Evolutionary conservation across 768 basidiomycete genomes (phyloP).

Genomic region (Gymnopilus junonius): DNA sequence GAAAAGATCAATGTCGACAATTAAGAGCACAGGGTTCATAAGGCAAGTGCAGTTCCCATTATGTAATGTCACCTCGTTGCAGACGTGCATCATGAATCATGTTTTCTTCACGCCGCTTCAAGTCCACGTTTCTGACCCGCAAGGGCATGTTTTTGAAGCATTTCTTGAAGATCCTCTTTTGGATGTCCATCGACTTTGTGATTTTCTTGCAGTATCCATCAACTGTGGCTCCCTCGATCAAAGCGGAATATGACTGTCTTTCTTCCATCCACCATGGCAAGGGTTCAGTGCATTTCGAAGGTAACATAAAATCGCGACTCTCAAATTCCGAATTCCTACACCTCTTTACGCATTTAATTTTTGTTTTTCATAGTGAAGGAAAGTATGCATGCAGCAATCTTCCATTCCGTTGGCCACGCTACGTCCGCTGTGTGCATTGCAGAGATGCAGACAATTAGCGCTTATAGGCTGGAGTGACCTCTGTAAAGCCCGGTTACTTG

Average conservation of each 20-base stretch:
- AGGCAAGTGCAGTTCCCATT: slow-evolving; percentile 14
- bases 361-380: neutral
- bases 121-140: neutral
- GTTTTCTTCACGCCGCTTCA: slow-evolving; percentile 5
- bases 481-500: neutral
- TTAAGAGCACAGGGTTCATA: slow-evolving; percentile 15
- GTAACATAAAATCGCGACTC: slow-evolving; percentile 1
- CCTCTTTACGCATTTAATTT: slow-evolving; percentile 5
- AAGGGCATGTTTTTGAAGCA: slow-evolving; percentile 19
- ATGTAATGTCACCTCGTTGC: slow-evolving; percentile 28
- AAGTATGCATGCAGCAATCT: neutral
- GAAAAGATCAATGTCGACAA: slow-evolving; percentile 7
- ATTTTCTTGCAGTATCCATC: neutral
- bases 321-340: slow-evolving; percentile 14
- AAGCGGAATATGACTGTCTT: neutral
- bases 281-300: neutral
- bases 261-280: neutral
- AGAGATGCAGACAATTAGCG: slow-evolving; percentile 9
- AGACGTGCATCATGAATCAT: slow-evolving; percentile 13
- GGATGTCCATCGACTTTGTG: neutral
- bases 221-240: neutral
- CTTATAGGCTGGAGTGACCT: slow-evolving; percentile 12
- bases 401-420: slow-evolving; percentile 8
- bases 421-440: neutral
- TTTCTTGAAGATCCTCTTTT: neutral